A percentile compares a stretch with the other conserved stretches of the same genome.
These are phyloP conservation scores for Cichorium intybus DNA, from an alignment of 140 eudicot genomes.

Conservation along the genomic window DNA sequence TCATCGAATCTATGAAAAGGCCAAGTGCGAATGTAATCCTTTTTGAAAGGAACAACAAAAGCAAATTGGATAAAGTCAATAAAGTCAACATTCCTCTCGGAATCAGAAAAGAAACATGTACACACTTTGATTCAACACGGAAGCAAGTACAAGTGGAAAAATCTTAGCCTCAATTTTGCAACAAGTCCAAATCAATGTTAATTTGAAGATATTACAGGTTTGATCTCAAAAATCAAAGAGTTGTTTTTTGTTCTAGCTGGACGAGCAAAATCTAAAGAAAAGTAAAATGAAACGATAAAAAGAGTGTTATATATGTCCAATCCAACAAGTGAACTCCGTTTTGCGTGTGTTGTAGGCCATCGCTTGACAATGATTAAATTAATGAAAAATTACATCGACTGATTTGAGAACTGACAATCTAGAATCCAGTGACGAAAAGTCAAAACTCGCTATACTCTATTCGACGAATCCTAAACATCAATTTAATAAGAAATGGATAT, in stretches of 20 bases:
- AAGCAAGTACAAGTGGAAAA: background rate
- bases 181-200: conserved; percentile 7
- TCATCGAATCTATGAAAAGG: background rate
- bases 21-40: too few relatives aligned
- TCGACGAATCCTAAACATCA: conserved; percentile 1
- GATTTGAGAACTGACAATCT: background rate
- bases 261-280: background rate
- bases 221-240: background rate
- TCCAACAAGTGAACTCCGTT: background rate
- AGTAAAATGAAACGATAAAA: background rate
- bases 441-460: background rate
- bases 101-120: background rate
- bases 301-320: background rate
- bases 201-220: background rate
- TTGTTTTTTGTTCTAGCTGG: background rate
- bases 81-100: conserved; percentile 7
- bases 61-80: conserved; percentile 8
- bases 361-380: conserved; percentile 6
- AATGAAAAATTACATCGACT: background rate
- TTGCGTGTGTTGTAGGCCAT: conserved; percentile 19
- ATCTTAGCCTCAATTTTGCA: background rate
- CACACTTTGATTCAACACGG: background rate
- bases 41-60: conserved; percentile 6
- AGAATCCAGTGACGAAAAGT: background rate
- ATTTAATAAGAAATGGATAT: conserved; percentile 1